A percentile compares a stretch with the other conserved stretches of the same genome.
These are phyloP conservation scores for Pyrenophora graminea DNA, from an alignment of 2,329 filamentous ascomycete species.

Conservation along the genomic window DNA sequence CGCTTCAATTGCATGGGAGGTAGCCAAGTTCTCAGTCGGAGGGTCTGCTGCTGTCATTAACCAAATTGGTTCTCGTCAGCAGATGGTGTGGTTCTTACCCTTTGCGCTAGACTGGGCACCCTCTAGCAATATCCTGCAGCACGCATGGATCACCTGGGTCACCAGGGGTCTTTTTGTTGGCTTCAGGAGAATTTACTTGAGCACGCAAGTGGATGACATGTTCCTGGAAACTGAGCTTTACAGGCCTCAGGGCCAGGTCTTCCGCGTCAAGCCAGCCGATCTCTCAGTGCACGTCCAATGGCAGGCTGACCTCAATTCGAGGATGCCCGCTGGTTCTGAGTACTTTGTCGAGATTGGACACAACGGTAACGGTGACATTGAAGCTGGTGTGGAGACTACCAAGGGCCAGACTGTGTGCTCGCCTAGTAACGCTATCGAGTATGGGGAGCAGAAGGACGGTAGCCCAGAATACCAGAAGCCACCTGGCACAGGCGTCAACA, in stretches of 20 bases:
- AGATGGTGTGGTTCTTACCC: slow-evolving; percentile 65
- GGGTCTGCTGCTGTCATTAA: slow-evolving; percentile 64
- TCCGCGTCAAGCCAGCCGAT: slow-evolving; percentile 51
- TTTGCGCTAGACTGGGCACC: slow-evolving; percentile 59
- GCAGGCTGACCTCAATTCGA: slow-evolving; percentile 36
- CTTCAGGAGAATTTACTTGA: slow-evolving; percentile 60
- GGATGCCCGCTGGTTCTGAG: slow-evolving; percentile 41
- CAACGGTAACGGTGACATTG: slow-evolving; percentile 47
- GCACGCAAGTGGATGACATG: slow-evolving; percentile 66
- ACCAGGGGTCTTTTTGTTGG: slow-evolving; percentile 63
- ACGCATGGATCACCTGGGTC: slow-evolving; percentile 66
- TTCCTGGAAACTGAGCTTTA: slow-evolving; percentile 56
- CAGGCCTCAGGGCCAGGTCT: slow-evolving; percentile 53
- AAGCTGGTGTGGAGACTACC: slow-evolving; percentile 35
- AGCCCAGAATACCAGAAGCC: slow-evolving; percentile 53
- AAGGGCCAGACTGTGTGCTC: slow-evolving; percentile 31
- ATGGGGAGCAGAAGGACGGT: slow-evolving; percentile 46
- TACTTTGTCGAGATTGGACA: slow-evolving; percentile 46
- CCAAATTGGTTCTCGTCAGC: slow-evolving; percentile 59
- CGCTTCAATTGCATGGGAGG: slow-evolving; percentile 56
- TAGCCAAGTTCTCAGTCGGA: slow-evolving; percentile 53
- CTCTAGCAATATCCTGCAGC: slow-evolving; percentile 63
- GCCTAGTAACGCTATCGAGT: slow-evolving; percentile 45
- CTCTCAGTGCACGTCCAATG: slow-evolving; percentile 36
- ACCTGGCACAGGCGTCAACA: slow-evolving; percentile 43